phyloP scores from a whole-genome alignment of 1,284 basidiomycete species.

The Calocybe gambosa region DNA sequence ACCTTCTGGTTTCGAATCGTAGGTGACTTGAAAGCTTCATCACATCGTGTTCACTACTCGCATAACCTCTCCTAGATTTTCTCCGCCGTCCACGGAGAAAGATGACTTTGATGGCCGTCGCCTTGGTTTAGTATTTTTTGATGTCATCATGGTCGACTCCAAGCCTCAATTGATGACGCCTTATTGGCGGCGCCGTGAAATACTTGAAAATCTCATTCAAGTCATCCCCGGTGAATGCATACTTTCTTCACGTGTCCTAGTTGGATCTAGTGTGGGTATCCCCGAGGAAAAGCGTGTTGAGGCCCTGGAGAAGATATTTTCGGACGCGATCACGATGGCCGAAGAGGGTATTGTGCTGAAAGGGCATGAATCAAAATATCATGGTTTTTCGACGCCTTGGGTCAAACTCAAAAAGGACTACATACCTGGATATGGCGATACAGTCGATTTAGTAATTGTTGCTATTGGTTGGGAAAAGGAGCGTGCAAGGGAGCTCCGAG shows the following conservation, averaged over 20 bases:
- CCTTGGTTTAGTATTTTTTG: constrained; percentile 81
- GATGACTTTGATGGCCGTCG: constrained; percentile 45
- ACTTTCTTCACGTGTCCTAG: constrained; percentile 46
- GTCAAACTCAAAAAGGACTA: constrained; percentile 86
- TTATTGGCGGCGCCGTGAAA: constrained; percentile 53
- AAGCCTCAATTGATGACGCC: constrained; percentile 46
- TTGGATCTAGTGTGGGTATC: constrained; percentile 21
- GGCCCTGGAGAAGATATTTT: constrained; percentile 43
- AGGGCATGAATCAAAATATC: constrained; percentile 59
- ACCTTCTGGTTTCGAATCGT: constrained; percentile 7
- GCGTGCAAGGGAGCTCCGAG: constrained; percentile 68
- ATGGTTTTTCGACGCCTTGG: constrained; percentile 60
- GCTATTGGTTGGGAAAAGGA: constrained; percentile 77
- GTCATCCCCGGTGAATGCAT: constrained; percentile 53
- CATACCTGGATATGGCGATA: constrained; percentile 76
- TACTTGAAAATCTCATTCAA: constrained; percentile 53
- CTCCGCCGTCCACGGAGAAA: constrained; percentile 41
- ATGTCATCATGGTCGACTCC: constrained; percentile 64
- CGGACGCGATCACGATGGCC: constrained; percentile 40
- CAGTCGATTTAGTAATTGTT: constrained; percentile 69
- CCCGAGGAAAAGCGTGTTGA: constrained; percentile 10
- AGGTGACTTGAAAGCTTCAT: no score
- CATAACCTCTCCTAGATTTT: constrained; percentile 19
- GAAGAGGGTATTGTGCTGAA: constrained; percentile 78
- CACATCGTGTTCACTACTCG: no score